Percentiles rank a stretch among this genome's conserved stretches.
These are phyloP conservation scores for Suhomyces anneliseae DNA, from an alignment of 1,139 yeast genomes.

Conservation along the genomic window DNA sequence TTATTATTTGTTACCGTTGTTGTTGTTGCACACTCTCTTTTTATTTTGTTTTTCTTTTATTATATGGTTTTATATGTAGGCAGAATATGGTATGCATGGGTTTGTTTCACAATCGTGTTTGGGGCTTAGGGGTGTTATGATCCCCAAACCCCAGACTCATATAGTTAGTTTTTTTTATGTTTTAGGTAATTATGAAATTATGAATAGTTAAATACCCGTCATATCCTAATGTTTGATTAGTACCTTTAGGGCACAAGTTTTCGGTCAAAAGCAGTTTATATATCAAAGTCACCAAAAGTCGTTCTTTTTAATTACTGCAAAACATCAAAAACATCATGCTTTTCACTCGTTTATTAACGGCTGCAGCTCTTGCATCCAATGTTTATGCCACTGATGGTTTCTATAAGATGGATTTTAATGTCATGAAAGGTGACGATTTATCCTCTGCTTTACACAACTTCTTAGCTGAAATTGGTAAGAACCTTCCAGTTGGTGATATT, in stretches of 20 bases:
- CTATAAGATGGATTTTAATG: conserved; percentile 22
- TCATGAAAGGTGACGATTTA: conserved; percentile 19
- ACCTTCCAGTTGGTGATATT: neutral
- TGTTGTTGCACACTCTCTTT: too few relatives aligned
- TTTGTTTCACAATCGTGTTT: neutral
- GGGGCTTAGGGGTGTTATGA: neutral
- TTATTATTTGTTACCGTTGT: too few relatives aligned
- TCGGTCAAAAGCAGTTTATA: neutral
- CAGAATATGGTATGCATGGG: neutral
- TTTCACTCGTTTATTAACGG: conserved; percentile 17
- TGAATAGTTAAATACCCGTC: neutral
- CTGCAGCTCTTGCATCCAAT: conserved; percentile 11
- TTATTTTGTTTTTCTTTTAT: too few relatives aligned
- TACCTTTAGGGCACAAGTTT: neutral
- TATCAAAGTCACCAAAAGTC: neutral
- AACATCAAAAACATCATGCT: conserved; percentile 1
- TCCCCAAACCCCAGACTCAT: neutral
- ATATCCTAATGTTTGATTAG: neutral
- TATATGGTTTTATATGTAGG: too few relatives aligned
- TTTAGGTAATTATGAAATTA: neutral
- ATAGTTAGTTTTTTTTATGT: neutral
- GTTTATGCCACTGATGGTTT: conserved; percentile 23
- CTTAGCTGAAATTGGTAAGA: conserved; percentile 7
- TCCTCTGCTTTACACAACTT: conserved; percentile 17
- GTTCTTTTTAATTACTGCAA: neutral